Conservation (phyloP, 1,284 basidiomycete genomes). For the Trametes polyzona region DNA sequence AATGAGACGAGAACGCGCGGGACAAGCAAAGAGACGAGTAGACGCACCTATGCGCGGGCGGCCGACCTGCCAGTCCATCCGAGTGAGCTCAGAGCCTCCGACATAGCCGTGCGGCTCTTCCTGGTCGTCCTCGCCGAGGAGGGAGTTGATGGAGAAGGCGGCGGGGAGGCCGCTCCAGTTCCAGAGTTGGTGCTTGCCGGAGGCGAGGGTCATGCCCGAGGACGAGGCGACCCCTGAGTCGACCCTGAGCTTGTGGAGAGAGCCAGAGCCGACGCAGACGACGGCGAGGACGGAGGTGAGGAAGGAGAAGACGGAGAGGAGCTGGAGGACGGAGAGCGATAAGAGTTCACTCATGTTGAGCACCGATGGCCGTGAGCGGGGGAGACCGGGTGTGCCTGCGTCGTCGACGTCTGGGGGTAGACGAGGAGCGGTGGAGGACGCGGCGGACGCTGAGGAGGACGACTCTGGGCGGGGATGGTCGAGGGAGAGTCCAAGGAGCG, state of each 20-base stretch:
- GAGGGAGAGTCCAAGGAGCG: background rate
- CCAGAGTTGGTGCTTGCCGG: slow-evolving; percentile 32
- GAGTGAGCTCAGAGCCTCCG: slow-evolving; percentile 34
- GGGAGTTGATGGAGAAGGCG: slow-evolving; percentile 34
- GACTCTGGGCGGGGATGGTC: background rate
- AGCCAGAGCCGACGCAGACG: slow-evolving; percentile 37
- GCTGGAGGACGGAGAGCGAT: slow-evolving; percentile 39
- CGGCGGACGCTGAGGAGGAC: slow-evolving; percentile 14
- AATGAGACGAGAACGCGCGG: slow-evolving; percentile 3
- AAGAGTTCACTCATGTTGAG: slow-evolving; percentile 36
- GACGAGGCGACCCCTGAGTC: slow-evolving; percentile 30
- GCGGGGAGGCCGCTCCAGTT: slow-evolving; percentile 35
- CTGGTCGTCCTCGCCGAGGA: slow-evolving; percentile 35
- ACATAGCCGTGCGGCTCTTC: slow-evolving; percentile 27
- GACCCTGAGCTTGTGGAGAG: slow-evolving; percentile 33
- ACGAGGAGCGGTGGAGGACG: slow-evolving; percentile 12
- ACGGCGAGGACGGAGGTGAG: slow-evolving; percentile 37
- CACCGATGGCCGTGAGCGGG: slow-evolving; percentile 18
- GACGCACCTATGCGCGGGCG: slow-evolving; percentile 29
- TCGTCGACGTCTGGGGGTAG: slow-evolving; percentile 13
- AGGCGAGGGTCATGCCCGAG: slow-evolving; percentile 24
- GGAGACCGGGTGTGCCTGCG: slow-evolving; percentile 18
- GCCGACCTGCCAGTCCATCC: slow-evolving; percentile 37
- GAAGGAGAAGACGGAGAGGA: slow-evolving; percentile 39
- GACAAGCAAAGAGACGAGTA: background rate